A percentile compares a stretch with the other conserved stretches of the same genome.
phyloP scores from a whole-genome alignment of 2,329 filamentous ascomycete genomes.

The Parascedosporium putredinis region DNA sequence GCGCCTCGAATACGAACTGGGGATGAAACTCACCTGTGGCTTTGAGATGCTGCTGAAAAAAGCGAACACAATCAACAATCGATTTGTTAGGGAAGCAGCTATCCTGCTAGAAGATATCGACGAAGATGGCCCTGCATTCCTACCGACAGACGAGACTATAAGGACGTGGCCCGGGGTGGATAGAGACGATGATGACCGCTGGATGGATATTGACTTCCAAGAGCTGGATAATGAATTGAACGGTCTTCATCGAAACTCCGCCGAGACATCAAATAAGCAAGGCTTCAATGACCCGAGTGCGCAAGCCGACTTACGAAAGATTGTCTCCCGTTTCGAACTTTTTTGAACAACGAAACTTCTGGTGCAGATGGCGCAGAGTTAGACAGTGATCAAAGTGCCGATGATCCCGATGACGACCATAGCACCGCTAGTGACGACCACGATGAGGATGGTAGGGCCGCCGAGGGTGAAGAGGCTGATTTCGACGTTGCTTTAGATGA shows the following conservation, averaged over 20 bases:
- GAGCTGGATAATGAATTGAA: conserved; percentile 78
- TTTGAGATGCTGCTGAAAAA: conserved; percentile 77
- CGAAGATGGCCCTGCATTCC: conserved; percentile 51
- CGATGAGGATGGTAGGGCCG: conserved; percentile 24
- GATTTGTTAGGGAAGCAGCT: conserved; percentile 62
- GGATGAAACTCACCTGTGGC: conserved; percentile 83
- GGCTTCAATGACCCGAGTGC: conserved; percentile 56
- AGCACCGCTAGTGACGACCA: conserved; percentile 42
- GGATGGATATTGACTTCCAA: conserved; percentile 84
- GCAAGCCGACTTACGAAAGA: conserved; percentile 73
- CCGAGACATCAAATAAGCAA: conserved; percentile 21
- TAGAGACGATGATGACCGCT: conserved; percentile 73
- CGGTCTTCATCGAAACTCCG: conserved; percentile 27
- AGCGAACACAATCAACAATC: conserved; percentile 56
- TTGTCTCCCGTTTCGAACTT: conserved; percentile 88
- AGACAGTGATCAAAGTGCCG: conserved; percentile 50
- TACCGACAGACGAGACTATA: conserved; percentile 71
- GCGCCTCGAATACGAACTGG: conserved; percentile 48
- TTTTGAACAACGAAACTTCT: conserved; percentile 76
- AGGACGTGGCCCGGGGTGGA: conserved; percentile 49
- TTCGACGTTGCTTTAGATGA: conserved; percentile 75
- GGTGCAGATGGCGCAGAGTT: conserved; percentile 69
- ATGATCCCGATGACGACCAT: conserved; percentile 44
- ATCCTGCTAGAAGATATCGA: conserved; percentile 66
- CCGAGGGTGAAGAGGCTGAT: conserved; percentile 54